A percentile compares a stretch with the other conserved stretches of the same genome.
These are phyloP conservation scores for Aristolochia californica DNA, from an alignment of 164 flowering plant genomes.

Conservation along the genomic window DNA sequence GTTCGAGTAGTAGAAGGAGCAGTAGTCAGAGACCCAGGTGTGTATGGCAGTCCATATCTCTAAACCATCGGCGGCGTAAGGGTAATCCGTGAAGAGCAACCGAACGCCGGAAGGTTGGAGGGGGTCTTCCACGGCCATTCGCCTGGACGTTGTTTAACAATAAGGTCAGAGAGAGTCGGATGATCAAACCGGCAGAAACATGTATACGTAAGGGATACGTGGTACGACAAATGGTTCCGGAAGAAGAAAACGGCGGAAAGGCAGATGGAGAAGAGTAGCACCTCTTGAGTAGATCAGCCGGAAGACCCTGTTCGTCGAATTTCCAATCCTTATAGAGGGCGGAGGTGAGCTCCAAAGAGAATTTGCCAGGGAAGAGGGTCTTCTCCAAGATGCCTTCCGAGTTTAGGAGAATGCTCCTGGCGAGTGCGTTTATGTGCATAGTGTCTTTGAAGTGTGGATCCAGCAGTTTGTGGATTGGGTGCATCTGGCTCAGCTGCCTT, in stretches of 20 bases:
- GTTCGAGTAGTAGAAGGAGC: conserved; percentile 34
- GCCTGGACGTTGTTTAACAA: too few relatives aligned
- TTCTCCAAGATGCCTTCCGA: conserved; percentile 49
- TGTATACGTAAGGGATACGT: too few relatives aligned
- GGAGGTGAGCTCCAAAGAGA: conserved; percentile 47
- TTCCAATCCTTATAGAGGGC: conserved; percentile 42
- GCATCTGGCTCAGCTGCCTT: conserved; percentile 64
- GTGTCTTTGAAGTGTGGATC: conserved; percentile 70
- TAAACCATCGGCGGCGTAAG: conserved; percentile 56
- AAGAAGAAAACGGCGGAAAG: too few relatives aligned
- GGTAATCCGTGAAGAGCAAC: conserved; percentile 45
- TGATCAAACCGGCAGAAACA: too few relatives aligned
- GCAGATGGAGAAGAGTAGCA: too few relatives aligned
- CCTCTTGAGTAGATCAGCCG: conserved; percentile 63
- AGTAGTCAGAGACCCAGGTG: conserved; percentile 47
- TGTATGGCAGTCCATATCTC: conserved; percentile 54
- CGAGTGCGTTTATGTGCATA: conserved; percentile 59
- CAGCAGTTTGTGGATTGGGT: conserved; percentile 50
- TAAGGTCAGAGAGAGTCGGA: too few relatives aligned
- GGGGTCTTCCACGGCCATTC: conserved; percentile 40
- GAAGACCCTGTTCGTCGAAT: conserved; percentile 55
- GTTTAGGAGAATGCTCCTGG: conserved; percentile 35
- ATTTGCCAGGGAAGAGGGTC: conserved; percentile 31
- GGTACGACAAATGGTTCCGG: conserved; percentile 1
- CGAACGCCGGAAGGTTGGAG: conserved; percentile 25